Base-by-base conservation (phyloP, 495 filamentous ascomycete genomes). In the Tricharina praecox region DNA sequence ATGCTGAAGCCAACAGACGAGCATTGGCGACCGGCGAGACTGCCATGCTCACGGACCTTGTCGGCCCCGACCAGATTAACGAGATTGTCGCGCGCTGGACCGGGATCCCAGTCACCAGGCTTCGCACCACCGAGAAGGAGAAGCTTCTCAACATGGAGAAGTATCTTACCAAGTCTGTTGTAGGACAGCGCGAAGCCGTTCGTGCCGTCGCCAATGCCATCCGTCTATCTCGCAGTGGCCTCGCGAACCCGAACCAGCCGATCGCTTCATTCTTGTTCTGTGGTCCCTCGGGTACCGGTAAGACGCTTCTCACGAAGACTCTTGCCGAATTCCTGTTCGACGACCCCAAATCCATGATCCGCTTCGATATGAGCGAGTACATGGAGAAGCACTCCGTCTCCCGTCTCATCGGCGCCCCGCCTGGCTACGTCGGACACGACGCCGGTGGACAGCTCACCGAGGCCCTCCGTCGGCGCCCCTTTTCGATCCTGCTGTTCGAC, bases 291-390 rank as follows among this genome's bases (percentile, higher is more conserved):
- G 90, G 90, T 64, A 97, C 90, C 1, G 90, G 90, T 65, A 97
- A 97, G 68, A 97, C 90, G 2, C 68, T 97, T 10, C 78, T 97
- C 39, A 94, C 87, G 48, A 97, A 97, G 64, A 86, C 85, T 7
- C 72, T 97, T 8, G 90, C 90, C 36, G 90, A 97, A 63, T 97
- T 97, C 70, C 72, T 97, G 28, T 97, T 97, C 66, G 90, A 97
- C 60, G 90, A 97, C 58, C 71, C 90, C 13, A 94, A 94, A 70
- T 68, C 86, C 15, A 97, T 97, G 90, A 93, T 97, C 59, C 83
- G 90, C 13, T 87, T 97, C 68, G 90, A 97, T 65, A 97, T 97
- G 90, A 96, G 90, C 5, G 90, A 97, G 63, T 97, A 97, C 65
- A 92, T 96, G 65, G 90, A 97, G 65, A 82, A 87, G 8, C 90